These are phyloP conservation scores for Alternaria sp. DNA, from an alignment of 2,329 filamentous ascomycete genomes.

Conservation along the genomic window DNA sequence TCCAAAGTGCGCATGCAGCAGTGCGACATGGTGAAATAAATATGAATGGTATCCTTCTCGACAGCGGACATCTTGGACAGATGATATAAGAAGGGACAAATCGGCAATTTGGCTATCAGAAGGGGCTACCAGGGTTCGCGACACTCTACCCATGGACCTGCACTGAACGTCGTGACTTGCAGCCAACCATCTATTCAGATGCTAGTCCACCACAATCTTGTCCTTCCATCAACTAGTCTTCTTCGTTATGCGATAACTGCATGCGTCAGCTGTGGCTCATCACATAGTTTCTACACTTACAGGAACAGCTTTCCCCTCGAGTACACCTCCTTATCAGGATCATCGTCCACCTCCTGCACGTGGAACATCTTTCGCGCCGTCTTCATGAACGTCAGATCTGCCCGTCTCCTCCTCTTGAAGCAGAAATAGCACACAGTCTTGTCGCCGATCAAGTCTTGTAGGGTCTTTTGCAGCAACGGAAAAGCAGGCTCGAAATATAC, in stretches of 20 bases:
- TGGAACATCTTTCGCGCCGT: constrained; percentile 56
- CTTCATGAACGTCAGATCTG: constrained; percentile 62
- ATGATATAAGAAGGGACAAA: background rate
- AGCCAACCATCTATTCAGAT: background rate
- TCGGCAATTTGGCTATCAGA: background rate
- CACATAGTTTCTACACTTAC: constrained; percentile 42
- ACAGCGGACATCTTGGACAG: background rate
- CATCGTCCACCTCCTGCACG: constrained; percentile 56
- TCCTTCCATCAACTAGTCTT: constrained; percentile 14
- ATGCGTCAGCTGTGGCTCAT: background rate
- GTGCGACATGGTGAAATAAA: background rate
- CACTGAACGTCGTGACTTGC: background rate
- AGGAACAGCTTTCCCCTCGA: constrained; percentile 57
- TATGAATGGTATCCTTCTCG: background rate
- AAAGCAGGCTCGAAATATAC: constrained; percentile 98
- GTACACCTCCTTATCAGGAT: constrained; percentile 55
- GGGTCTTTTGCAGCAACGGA: constrained; percentile 79
- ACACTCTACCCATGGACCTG: background rate
- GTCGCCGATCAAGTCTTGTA: constrained; percentile 73
- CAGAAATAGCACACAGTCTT: constrained; percentile 80
- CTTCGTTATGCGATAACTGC: constrained; percentile 30
- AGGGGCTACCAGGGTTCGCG: background rate
- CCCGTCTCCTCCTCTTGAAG: constrained; percentile 90
- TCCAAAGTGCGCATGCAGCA: background rate
- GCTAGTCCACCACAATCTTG: background rate